Conservation (phyloP, 1,284 basidiomycete species). For the Serendipita sp. region DNA sequence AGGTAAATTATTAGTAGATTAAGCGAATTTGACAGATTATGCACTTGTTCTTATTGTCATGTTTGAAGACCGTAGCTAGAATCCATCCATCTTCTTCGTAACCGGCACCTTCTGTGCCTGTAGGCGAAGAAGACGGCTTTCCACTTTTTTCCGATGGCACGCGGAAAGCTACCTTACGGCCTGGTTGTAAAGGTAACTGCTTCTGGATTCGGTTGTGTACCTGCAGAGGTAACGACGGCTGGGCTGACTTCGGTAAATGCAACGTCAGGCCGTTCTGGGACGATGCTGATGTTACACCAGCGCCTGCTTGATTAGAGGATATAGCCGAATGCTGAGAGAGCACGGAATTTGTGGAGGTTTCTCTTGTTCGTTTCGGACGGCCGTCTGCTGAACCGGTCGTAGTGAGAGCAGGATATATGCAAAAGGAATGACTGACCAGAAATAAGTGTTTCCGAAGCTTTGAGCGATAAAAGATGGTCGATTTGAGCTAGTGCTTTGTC, state of each 20-base stretch:
- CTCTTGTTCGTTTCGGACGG: not conserved
- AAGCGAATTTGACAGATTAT: constrained; percentile 4
- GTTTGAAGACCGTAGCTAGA: constrained; percentile 55
- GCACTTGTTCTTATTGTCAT: constrained; percentile 48
- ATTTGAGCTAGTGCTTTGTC: not conserved
- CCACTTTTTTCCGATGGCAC: constrained; percentile 39
- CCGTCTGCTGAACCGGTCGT: not conserved
- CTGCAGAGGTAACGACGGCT: constrained; percentile 48
- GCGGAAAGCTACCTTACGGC: constrained; percentile 66
- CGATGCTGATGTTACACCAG: constrained; percentile 33
- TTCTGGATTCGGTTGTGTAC: constrained; percentile 41
- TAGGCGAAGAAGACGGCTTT: constrained; percentile 18
- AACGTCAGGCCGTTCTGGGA: constrained; percentile 35
- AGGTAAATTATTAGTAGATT: constrained; percentile 9
- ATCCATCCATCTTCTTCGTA: constrained; percentile 66
- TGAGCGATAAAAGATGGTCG: not conserved
- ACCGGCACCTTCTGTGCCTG: constrained; percentile 20
- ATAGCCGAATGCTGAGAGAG: constrained; percentile 27
- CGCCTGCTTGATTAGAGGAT: constrained; percentile 33
- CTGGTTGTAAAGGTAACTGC: constrained; percentile 52
- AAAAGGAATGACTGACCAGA: not conserved
- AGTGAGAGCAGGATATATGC: not conserved
- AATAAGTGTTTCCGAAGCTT: not conserved
- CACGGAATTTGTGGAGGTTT: constrained; percentile 20
- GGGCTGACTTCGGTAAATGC: constrained; percentile 31